These are phyloP conservation scores for Barnettozyma californica DNA, from an alignment of 805 yeast genomes.

Conservation along the genomic window DNA sequence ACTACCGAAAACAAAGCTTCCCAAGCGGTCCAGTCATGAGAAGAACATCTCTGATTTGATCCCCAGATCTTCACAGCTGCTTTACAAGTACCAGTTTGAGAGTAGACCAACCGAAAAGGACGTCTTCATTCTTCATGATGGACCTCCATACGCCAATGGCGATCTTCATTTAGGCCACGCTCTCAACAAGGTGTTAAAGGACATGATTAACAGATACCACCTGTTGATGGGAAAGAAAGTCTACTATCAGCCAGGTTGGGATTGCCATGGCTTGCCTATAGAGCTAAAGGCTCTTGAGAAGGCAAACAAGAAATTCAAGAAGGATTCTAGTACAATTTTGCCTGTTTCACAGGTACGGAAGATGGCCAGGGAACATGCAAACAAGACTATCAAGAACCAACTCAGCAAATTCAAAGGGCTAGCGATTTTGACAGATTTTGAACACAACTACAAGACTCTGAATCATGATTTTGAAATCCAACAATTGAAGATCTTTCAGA, in stretches of 20 bases:
- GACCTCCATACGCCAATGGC: conserved; percentile 98
- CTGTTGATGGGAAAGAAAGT: conserved; percentile 58
- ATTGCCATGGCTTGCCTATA: conserved; percentile 96
- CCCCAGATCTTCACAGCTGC: conserved; percentile 48
- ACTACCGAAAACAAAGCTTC: conserved; percentile 67
- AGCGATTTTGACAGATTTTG: conserved; percentile 84
- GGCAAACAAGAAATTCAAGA: conserved; percentile 30
- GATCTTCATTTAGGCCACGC: conserved; percentile 91
- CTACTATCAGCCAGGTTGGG: conserved; percentile 92
- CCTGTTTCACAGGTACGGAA: conserved; percentile 52
- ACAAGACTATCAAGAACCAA: conserved; percentile 60
- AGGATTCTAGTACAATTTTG: conserved; percentile 30
- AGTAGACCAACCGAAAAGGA: conserved; percentile 29
- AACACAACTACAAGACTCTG: conserved; percentile 68
- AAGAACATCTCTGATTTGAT: conserved; percentile 38
- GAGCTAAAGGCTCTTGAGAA: conserved; percentile 76
- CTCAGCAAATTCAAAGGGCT: conserved; percentile 55
- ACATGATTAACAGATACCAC: conserved; percentile 71
- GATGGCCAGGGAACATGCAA: conserved; percentile 67
- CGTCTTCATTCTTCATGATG: conserved; percentile 79
- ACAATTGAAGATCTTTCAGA: conserved; percentile 67
- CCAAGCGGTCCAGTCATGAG: conserved; percentile 50
- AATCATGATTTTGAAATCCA: conserved; percentile 62
- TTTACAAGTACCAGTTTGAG: conserved; percentile 61
- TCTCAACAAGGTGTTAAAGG: conserved; percentile 82